Evolutionary conservation across 2,329 filamentous ascomycete species (phyloP).

Genomic region (Helminthosporium solani): DNA sequence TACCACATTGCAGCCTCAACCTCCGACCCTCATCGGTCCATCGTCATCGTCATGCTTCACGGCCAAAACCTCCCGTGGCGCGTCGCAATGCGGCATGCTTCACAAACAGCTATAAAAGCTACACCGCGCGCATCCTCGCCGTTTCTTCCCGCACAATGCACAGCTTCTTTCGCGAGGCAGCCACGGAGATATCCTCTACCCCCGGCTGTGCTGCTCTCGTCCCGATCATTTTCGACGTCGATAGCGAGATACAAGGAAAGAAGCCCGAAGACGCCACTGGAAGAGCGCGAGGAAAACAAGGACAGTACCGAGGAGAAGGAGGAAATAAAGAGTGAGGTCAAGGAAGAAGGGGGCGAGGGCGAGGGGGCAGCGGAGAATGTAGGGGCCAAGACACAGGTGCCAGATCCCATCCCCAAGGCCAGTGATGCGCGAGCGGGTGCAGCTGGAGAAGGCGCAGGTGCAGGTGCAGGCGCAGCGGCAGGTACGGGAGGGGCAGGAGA

Average conservation of each 20-base stretch:
- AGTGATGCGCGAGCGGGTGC: constrained; percentile 62
- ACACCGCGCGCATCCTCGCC: constrained; percentile 26
- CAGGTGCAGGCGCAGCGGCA: constrained; percentile 53
- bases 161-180: constrained; percentile 26
- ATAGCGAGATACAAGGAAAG: constrained; percentile 58
- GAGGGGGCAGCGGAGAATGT: constrained; percentile 39
- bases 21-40: neutral
- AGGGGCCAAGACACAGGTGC: constrained; percentile 49
- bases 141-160: constrained; percentile 33
- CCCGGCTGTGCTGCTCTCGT: constrained; percentile 34
- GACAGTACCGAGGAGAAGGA: constrained; percentile 46
- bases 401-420: constrained; percentile 51
- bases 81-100: constrained; percentile 56
- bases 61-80: constrained; percentile 66
- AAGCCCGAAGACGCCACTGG: constrained; percentile 50
- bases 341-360: constrained; percentile 45
- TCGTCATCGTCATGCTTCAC: constrained; percentile 56
- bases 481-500: constrained; percentile 47
- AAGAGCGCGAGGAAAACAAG: constrained; percentile 46
- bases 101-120: constrained; percentile 42
- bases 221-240: constrained; percentile 44
- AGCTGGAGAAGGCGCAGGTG: constrained; percentile 58
- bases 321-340: constrained; percentile 44
- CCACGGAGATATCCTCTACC: constrained; percentile 28
- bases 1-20: neutral